These are phyloP conservation scores for Liquidambar formosana DNA, from an alignment of 164 flowering plant genomes.

Conservation along the genomic window DNA sequence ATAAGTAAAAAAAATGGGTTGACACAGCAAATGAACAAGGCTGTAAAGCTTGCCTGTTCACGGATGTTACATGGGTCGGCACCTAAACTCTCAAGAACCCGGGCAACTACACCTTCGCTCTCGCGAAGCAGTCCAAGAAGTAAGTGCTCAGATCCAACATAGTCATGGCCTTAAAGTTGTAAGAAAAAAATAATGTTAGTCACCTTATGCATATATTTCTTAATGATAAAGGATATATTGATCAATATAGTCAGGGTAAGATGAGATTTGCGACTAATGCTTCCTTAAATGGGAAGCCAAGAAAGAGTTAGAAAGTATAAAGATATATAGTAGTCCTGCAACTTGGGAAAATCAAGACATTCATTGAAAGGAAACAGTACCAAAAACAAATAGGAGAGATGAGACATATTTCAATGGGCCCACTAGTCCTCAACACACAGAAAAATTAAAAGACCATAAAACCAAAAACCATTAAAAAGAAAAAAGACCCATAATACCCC, in stretches of 20 bases:
- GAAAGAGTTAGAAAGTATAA: too few species aligned
- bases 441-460: too few species aligned
- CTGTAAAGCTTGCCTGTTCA: slow-evolving; percentile 64
- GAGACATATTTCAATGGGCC: too few species aligned
- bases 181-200: not conserved
- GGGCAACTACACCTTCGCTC: slow-evolving; percentile 97
- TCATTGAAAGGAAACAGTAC: too few species aligned
- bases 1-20: not conserved
- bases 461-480: too few species aligned
- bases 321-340: too few species aligned
- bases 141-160: slow-evolving; percentile 95
- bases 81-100: slow-evolving; percentile 93
- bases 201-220: not conserved
- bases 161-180: slow-evolving; percentile 71
- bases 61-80: slow-evolving; percentile 92
- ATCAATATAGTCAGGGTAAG: not conserved
- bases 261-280: not conserved
- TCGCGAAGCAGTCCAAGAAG: slow-evolving; percentile 92
- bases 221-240: not conserved
- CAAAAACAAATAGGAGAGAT: too few species aligned
- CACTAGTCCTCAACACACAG: too few species aligned
- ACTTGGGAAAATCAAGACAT: too few species aligned
- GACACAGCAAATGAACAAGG: not conserved
- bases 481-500: too few species aligned
- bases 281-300: not conserved